Base-by-base conservation (phyloP, 768 basidiomycete species). In the Kwoniella sp. region DNA sequence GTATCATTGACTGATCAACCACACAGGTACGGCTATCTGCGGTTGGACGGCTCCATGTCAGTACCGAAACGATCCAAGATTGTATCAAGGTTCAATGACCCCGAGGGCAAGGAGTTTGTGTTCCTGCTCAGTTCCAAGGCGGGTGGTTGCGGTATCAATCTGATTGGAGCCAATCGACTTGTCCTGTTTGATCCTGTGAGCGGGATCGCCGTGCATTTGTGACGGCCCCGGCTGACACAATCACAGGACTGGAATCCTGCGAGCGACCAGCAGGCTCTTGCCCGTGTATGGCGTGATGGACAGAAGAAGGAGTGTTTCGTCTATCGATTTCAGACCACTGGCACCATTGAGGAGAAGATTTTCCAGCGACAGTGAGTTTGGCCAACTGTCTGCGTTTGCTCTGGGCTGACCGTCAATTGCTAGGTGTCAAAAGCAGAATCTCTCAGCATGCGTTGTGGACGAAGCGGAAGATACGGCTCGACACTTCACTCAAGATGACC, bases 241-340 rank as follows among this genome's bases (percentile, higher is more conserved):
- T 14, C 45, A n/a, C 38, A 57, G 60, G 92, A 96, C 69, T 96
- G 92, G 92, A 96, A 96, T 65, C 92, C 92, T 22, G 93, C 93
- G 9, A 89, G 92, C 23, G 93, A 99, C 74, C 95, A 98, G 71
- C 93, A 99, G 73, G 93, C 93, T 7, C 80, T 99, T 5, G 93
- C 93, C 37, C 89, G 93, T 71, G 93, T 99, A 8, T 99, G 93
- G 93, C 87, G 93, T 77, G 93, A 99, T 68, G 93, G 93, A 0
- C 93, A 98, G 74, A 99, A 95, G 83, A 98, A 98, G 82, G 92
- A 95, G 76, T 99, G 93, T 91, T 99, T 99, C 62, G 93, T 98
- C 3, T 99, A 98, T 73, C 88, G 93, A 20, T 99, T 98, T 75
- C 92, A 96, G 60, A 86, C 89, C 4, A 90, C 91, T 0, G 93